These are phyloP conservation scores for Solanum neorickii DNA, from an alignment of 257 asterid genomes.

Conservation along the genomic window DNA sequence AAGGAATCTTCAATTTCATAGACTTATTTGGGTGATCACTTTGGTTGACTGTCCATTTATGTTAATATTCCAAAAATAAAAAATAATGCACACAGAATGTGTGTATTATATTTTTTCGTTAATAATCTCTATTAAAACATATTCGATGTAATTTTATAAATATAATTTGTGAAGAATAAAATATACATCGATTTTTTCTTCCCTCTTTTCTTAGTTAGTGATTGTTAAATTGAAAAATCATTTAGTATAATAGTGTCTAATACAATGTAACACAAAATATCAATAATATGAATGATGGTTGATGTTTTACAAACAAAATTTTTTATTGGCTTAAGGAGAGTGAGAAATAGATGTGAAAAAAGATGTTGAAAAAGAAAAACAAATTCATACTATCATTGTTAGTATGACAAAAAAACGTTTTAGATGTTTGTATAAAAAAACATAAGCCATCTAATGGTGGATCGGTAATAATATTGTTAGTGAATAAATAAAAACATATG, in stretches of 20 bases:
- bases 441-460: neutral
- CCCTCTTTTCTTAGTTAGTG: neutral
- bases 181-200: neutral
- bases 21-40: neutral
- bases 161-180: neutral
- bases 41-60: neutral
- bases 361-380: neutral
- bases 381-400: neutral
- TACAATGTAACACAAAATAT: neutral
- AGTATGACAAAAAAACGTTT: too few relatives aligned
- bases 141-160: too few relatives aligned
- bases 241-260: neutral
- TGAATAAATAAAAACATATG: neutral
- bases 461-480: neutral
- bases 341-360: neutral
- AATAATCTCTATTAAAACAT: too few relatives aligned
- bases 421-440: neutral
- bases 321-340: too few relatives aligned
- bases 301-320: neutral
- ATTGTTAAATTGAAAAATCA: too few relatives aligned
- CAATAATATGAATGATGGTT: neutral
- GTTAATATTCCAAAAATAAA: neutral
- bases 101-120: too few relatives aligned
- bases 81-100: neutral
- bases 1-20: neutral